Conservation (phyloP, 306 rosid species). For the Dalbergia oliveri region DNA sequence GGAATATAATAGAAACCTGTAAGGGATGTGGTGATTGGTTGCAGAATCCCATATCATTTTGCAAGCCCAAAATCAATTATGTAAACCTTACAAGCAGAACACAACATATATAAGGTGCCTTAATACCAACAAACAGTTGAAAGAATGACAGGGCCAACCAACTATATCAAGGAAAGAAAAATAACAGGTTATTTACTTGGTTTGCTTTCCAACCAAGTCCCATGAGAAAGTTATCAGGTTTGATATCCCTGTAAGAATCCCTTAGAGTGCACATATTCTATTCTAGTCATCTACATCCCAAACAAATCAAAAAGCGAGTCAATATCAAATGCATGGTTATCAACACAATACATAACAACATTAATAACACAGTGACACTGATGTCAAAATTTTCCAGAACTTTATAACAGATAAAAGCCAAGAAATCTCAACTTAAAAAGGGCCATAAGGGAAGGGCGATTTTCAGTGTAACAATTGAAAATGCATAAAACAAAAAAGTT, state of each 20-base stretch:
- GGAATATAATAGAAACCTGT: slow-evolving; percentile 57
- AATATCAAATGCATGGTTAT: background rate
- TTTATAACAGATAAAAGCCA: background rate
- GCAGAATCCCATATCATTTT: slow-evolving; percentile 84
- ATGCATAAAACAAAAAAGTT: background rate
- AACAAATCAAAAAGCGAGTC: background rate
- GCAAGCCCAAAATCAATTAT: slow-evolving; percentile 96
- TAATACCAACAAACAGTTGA: too few species aligned
- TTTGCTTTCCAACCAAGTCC: slow-evolving; percentile 99
- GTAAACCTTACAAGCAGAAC: slow-evolving; percentile 68
- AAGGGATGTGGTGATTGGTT: slow-evolving; percentile 91
- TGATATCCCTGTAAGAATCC: slow-evolving; percentile 90
- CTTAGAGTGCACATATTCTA: slow-evolving; percentile 94
- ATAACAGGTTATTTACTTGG: slow-evolving; percentile 64
- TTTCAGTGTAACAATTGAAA: too few species aligned
- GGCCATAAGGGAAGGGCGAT: too few species aligned
- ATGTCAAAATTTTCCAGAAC: slow-evolving; percentile 1
- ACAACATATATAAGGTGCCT: slow-evolving; percentile 9
- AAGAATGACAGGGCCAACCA: slow-evolving; percentile 12
- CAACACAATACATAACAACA: background rate
- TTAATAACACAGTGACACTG: background rate
- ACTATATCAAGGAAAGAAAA: background rate
- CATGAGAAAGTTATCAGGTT: slow-evolving; percentile 99
- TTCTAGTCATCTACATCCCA: slow-evolving; percentile 72
- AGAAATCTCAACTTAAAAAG: background rate